Evolutionary conservation across 768 basidiomycete genomes (phyloP).

Genomic region (Coprinellus aureogranulatus): DNA sequence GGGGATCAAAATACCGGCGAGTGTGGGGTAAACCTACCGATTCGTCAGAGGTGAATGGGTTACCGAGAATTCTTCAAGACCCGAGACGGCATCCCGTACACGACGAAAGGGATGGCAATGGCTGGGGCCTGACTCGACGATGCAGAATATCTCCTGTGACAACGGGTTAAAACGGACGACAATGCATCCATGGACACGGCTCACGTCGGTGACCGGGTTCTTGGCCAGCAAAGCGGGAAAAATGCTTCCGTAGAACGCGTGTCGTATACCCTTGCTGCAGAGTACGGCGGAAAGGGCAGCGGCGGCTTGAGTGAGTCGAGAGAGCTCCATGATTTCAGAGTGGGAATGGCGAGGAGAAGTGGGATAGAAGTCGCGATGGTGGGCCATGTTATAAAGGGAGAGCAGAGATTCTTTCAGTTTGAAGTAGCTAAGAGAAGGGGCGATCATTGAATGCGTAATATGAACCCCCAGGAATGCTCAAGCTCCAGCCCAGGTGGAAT

Average conservation of each 20-base stretch:
- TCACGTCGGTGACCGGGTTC: conserved; percentile 62
- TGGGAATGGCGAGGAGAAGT: conserved; percentile 47
- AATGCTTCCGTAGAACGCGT: conserved; percentile 80
- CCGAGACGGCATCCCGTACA: conserved; percentile 71
- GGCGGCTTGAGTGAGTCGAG: conserved; percentile 76
- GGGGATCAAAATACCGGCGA: not conserved
- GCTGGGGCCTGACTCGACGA: conserved; percentile 70
- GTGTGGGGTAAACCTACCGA: conserved; percentile 45
- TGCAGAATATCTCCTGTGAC: conserved; percentile 76
- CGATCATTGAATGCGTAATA: conserved; percentile 51
- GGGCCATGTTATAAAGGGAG: conserved; percentile 53
- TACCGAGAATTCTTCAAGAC: conserved; percentile 60
- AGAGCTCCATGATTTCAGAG: conserved; percentile 46
- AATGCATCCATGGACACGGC: conserved; percentile 15
- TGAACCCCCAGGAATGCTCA: conserved; percentile 39
- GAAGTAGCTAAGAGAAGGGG: conserved; percentile 39
- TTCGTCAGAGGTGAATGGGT: conserved; percentile 85
- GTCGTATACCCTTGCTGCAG: conserved; percentile 54
- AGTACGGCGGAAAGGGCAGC: conserved; percentile 69
- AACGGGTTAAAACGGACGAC: conserved; percentile 8
- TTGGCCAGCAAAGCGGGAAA: conserved; percentile 69
- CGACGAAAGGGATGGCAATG: conserved; percentile 72
- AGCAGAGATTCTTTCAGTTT: conserved; percentile 31
- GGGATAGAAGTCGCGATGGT: conserved; percentile 32
- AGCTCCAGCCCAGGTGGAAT: conserved; percentile 43